phyloP scores from a whole-genome alignment of 2,329 filamentous ascomycete genomes.

The Alternaria sp. region DNA sequence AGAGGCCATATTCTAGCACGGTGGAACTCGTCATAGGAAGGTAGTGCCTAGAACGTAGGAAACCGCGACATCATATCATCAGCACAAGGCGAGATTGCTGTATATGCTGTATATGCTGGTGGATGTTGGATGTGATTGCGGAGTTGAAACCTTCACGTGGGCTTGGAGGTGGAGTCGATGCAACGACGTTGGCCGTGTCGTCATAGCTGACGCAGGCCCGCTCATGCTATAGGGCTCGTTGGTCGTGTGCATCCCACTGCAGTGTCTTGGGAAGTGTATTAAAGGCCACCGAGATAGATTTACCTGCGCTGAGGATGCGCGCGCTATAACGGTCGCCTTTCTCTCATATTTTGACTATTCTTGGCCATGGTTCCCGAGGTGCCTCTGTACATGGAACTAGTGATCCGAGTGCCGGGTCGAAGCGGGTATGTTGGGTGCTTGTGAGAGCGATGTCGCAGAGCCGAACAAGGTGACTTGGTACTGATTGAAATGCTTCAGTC shows the following conservation, averaged over 20 bases:
- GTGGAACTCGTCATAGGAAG: background rate
- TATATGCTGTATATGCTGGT: background rate
- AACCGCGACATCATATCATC: background rate
- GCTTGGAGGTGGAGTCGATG: background rate
- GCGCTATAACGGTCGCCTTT: background rate
- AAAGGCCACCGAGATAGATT: background rate
- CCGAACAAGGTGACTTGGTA: background rate
- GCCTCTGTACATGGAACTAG: background rate
- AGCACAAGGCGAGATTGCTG: background rate
- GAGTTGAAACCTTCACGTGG: background rate
- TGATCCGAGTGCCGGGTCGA: background rate
- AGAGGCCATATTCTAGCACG: background rate
- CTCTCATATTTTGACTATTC: slow-evolving; percentile 1
- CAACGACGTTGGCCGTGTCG: background rate
- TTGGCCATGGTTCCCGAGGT: slow-evolving; percentile 7
- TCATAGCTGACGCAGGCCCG: background rate
- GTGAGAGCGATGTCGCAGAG: background rate
- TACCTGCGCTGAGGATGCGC: background rate
- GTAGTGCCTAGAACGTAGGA: background rate
- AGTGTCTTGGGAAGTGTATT: background rate
- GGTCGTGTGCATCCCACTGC: background rate
- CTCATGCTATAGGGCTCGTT: background rate
- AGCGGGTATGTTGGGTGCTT: background rate
- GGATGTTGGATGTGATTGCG: background rate
- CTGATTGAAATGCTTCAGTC: background rate